These are phyloP conservation scores for Podospora pseudoanserina DNA, from an alignment of 495 filamentous ascomycete genomes.

Conservation along the genomic window DNA sequence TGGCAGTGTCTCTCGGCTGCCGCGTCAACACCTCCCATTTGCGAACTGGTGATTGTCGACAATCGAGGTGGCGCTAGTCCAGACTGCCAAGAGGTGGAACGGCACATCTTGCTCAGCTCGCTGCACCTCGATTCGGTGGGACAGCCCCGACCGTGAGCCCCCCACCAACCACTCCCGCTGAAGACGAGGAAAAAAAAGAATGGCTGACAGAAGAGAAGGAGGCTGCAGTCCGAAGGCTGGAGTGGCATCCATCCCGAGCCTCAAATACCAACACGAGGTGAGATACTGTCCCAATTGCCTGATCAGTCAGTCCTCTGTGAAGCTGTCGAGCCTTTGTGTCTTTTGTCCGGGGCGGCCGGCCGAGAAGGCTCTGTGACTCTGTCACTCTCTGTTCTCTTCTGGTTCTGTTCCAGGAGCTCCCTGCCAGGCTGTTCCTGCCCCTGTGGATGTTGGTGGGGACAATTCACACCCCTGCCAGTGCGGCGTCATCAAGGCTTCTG, in stretches of 20 bases:
- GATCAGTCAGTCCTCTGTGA: not conserved
- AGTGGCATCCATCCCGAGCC: not conserved
- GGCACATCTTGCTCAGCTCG: slow-evolving; percentile 7
- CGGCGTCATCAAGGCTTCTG: slow-evolving; percentile 17
- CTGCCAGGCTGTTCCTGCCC: slow-evolving; percentile 1
- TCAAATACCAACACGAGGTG: slow-evolving; percentile 5
- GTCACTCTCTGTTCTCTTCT: too few species aligned
- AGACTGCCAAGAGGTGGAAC: slow-evolving; percentile 7
- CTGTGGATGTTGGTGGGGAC: not conserved
- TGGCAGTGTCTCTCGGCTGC: not conserved
- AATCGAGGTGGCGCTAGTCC: slow-evolving; percentile 3
- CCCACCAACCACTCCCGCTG: not conserved
- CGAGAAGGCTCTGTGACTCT: not conserved
- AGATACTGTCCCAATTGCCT: not conserved
- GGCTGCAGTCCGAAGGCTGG: not conserved
- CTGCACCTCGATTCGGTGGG: slow-evolving; percentile 9
- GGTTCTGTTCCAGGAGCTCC: not conserved
- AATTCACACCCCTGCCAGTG: slow-evolving; percentile 10
- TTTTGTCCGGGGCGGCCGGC: not conserved
- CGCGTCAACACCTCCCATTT: not conserved
- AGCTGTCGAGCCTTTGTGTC: not conserved
- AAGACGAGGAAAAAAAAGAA: not conserved
- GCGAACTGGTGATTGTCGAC: not conserved
- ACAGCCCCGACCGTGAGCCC: not conserved
- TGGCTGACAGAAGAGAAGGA: slow-evolving; percentile 4